Conservation (phyloP, 1,284 basidiomycete species). For the Cystobasidium slooffiae region DNA sequence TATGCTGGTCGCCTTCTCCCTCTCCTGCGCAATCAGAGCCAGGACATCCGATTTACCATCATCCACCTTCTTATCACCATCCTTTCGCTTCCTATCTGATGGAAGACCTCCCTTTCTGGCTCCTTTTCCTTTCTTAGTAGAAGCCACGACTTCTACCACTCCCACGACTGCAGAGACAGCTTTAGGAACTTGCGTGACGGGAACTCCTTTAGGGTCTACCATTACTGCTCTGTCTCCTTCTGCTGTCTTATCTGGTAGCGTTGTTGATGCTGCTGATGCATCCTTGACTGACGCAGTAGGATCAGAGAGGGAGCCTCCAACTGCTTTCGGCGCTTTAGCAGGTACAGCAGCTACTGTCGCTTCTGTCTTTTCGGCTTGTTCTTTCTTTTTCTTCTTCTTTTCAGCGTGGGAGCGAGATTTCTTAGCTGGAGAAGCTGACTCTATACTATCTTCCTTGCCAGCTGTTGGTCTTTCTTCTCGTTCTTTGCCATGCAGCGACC, state of each 20-base stretch:
- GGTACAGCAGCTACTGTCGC: neutral
- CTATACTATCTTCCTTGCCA: too few species aligned
- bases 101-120: neutral
- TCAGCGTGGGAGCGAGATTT: too few species aligned
- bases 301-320: constrained; percentile 32
- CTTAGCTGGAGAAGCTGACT: too few species aligned
- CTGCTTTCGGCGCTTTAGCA: constrained; percentile 17
- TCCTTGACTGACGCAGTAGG: constrained; percentile 3
- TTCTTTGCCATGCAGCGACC: too few species aligned
- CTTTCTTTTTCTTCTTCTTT: too few species aligned
- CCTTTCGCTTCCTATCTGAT: constrained; percentile 1
- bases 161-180: constrained; percentile 18
- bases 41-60: constrained; percentile 24
- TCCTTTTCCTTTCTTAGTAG: constrained; percentile 22
- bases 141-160: constrained; percentile 25
- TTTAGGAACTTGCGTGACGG: constrained; percentile 14
- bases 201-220: neutral
- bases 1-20: constrained; percentile 12
- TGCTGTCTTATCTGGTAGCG: neutral
- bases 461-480: too few species aligned
- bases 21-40: constrained; percentile 21
- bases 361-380: too few species aligned
- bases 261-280: neutral
- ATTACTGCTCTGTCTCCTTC: neutral
- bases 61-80: neutral